Percentiles rank a stretch among this genome's conserved stretches.
phyloP scores from a whole-genome alignment of 768 basidiomycete species.

The Dictyophora rubrovolvata region DNA sequence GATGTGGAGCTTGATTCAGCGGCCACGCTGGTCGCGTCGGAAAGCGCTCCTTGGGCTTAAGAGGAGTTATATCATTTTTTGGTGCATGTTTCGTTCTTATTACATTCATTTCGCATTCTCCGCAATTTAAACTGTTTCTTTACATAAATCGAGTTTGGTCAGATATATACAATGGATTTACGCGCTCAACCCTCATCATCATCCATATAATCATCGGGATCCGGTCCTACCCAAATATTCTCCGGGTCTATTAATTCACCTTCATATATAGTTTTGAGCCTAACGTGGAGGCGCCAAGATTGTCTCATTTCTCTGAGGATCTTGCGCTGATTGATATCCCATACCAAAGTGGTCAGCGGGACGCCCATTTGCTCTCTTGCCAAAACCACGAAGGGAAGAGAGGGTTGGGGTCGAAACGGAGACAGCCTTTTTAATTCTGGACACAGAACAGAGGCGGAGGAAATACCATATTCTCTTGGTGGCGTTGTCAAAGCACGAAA shows the following conservation, averaged over 20 bases:
- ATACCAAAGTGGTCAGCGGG: not conserved
- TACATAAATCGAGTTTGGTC: too few relatives aligned
- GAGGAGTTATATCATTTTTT: not conserved
- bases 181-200: not conserved
- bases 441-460: not conserved
- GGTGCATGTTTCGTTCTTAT: too few relatives aligned
- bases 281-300: not conserved
- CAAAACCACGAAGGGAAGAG: not conserved
- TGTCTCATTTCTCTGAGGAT: not conserved
- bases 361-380: not conserved
- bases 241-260: not conserved
- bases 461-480: not conserved
- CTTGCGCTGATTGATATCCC: not conserved
- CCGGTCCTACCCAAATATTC: not conserved
- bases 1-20: not conserved
- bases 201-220: not conserved
- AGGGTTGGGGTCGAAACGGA: not conserved
- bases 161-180: too few relatives aligned
- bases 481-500: not conserved
- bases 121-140: not conserved
- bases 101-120: not conserved
- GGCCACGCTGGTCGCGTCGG: not conserved
- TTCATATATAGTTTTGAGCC: not conserved
- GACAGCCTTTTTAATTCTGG: not conserved
- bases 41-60: not conserved